Evolutionary conservation across 2,329 filamentous ascomycete species (phyloP).

Genomic region (Rosellinia necatrix): DNA sequence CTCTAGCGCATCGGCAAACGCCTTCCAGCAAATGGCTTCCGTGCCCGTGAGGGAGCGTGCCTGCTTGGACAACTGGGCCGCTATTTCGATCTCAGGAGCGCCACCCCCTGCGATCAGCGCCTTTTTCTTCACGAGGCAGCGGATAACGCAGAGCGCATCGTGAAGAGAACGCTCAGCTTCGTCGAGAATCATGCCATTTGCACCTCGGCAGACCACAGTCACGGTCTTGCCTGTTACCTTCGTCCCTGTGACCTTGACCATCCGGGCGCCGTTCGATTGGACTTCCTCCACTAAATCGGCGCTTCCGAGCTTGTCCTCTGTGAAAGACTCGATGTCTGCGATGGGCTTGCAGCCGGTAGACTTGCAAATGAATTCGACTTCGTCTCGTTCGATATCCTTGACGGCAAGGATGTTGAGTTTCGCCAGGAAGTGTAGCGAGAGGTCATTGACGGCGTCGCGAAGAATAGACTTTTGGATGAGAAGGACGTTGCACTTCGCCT

Average conservation of each 20-base stretch:
- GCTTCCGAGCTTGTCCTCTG: conserved; percentile 94
- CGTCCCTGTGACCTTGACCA: conserved; percentile 94
- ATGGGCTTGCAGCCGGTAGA: conserved; percentile 98
- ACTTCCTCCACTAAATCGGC: conserved; percentile 95
- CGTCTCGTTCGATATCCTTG: conserved; percentile 98
- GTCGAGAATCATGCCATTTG: conserved; percentile 92
- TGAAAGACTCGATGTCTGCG: conserved; percentile 97
- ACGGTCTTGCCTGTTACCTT: conserved; percentile 85
- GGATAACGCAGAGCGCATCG: conserved; percentile 96
- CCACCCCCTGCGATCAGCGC: conserved; percentile 97
- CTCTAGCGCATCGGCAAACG: conserved; percentile 96
- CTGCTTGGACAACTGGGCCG: conserved; percentile 80
- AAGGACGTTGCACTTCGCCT: conserved; percentile 98
- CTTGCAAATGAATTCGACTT: conserved; percentile 99
- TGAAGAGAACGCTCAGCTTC: conserved; percentile 96
- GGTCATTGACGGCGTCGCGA: conserved; percentile 94
- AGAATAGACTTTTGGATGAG: conserved; percentile 99
- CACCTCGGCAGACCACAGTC: conserved; percentile 90
- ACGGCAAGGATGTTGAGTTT: conserved; percentile 94
- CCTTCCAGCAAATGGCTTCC: conserved; percentile 98
- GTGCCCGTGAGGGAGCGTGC: conserved; percentile 85
- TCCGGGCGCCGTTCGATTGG: conserved; percentile 82
- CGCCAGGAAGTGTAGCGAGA: conserved; percentile 95
- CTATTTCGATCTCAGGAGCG: conserved; percentile 95
- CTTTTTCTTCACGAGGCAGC: conserved; percentile 98